phyloP scores from a whole-genome alignment of 2,329 filamentous ascomycete genomes.

The Calonectria crousiana region DNA sequence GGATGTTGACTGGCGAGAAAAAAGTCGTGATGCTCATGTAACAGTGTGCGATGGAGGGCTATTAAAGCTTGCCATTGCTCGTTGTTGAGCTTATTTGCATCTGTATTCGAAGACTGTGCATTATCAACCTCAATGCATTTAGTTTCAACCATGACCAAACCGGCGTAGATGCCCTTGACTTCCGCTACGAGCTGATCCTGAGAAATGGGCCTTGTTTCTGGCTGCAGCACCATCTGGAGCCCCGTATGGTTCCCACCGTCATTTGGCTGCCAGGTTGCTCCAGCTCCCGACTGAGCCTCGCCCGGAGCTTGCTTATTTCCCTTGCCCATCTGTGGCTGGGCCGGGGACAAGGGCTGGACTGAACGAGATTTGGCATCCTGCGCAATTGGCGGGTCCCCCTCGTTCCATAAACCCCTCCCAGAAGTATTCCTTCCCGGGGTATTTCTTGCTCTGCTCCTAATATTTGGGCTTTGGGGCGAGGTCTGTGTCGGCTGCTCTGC shows the following conservation, averaged over 20 bases:
- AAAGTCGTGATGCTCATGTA: conserved; percentile 88
- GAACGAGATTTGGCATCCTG: not conserved
- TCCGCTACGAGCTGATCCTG: conserved; percentile 84
- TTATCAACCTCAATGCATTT: conserved; percentile 89
- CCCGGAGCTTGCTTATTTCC: not conserved
- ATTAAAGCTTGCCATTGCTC: conserved; percentile 90
- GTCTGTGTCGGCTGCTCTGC: not conserved
- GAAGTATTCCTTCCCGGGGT: conserved; percentile 21
- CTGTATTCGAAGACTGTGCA: conserved; percentile 62
- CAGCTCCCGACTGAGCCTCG: conserved; percentile 69
- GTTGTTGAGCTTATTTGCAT: conserved; percentile 61
- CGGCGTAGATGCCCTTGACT: conserved; percentile 86
- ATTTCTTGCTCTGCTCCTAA: conserved; percentile 20
- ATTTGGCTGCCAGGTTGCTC: not conserved
- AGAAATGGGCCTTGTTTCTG: conserved; percentile 72
- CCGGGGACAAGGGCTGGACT: not conserved
- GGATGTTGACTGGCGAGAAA: conserved; percentile 91
- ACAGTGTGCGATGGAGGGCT: conserved; percentile 81
- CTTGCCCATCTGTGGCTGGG: not conserved
- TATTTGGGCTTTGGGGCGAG: not conserved
- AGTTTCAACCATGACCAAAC: conserved; percentile 86
- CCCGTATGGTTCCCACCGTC: not conserved
- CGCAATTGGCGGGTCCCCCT: conserved; percentile 31
- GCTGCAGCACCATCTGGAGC: conserved; percentile 28
- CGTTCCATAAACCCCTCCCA: conserved; percentile 43